A percentile compares a stretch with the other conserved stretches of the same genome.
phyloP scores from a whole-genome alignment of 1,139 yeast species.

The Kodamaea fungicola region DNA sequence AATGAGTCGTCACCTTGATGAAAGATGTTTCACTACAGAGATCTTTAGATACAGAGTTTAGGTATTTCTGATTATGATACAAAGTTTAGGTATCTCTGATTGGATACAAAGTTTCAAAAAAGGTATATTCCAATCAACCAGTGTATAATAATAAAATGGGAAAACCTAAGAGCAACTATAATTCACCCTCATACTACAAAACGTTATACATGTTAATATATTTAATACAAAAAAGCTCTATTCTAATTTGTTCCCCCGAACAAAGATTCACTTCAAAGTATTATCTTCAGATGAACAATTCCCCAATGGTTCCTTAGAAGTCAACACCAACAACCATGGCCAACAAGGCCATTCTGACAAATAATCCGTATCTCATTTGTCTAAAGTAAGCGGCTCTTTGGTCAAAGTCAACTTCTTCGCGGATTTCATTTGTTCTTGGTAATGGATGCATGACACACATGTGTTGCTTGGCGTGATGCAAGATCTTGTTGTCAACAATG shows the following conservation, averaged over 20 bases:
- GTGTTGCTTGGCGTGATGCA: slow-evolving; percentile 92
- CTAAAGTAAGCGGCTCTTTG: slow-evolving; percentile 99
- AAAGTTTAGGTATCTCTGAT: no score
- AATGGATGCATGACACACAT: slow-evolving; percentile 99
- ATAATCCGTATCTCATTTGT: slow-evolving; percentile 98
- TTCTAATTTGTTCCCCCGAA: slow-evolving; percentile 8
- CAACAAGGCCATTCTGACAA: slow-evolving; percentile 96
- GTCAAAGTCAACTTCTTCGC: slow-evolving; percentile 98
- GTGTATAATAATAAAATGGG: no score
- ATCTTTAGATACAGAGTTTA: no score
- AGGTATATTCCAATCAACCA: no score
- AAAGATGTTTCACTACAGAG: no score
- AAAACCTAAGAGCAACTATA: no score
- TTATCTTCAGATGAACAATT: slow-evolving; percentile 7
- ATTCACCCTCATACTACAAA: background rate
- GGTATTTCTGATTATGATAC: no score
- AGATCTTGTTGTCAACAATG: slow-evolving; percentile 87
- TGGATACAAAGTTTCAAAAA: no score
- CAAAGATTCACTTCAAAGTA: slow-evolving; percentile 4
- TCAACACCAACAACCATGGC: slow-evolving; percentile 96
- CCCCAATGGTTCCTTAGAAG: slow-evolving; percentile 27
- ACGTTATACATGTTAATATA: background rate
- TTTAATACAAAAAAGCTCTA: background rate
- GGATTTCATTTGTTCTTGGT: slow-evolving; percentile 94
- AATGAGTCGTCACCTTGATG: no score